Evolutionary conservation across 805 yeast genomes (phyloP).

Genomic region (Aciculoconidium aculeatum): DNA sequence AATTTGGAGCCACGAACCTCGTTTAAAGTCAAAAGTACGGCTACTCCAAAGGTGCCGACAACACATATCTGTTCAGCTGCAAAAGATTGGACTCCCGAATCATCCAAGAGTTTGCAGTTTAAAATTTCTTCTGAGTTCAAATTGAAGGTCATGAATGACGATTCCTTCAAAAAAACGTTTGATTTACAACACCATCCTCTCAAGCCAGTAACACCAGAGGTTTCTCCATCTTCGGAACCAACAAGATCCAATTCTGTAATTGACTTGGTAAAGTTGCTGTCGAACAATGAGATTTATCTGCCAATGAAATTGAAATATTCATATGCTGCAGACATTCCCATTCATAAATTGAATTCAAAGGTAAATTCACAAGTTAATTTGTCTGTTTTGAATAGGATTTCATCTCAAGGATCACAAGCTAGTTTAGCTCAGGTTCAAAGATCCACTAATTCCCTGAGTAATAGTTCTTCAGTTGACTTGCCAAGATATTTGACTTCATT

Average conservation of each 20-base stretch:
- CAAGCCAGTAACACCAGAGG: constrained; percentile 35
- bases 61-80: constrained; percentile 37
- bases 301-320: constrained; percentile 37
- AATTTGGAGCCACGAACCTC: constrained; percentile 12
- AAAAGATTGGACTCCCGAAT: constrained; percentile 32
- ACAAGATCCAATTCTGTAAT: constrained; percentile 36
- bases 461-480: constrained; percentile 21
- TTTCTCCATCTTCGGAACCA: constrained; percentile 38
- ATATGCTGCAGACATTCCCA: constrained; percentile 33
- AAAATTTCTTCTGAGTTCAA: constrained; percentile 28
- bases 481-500: constrained; percentile 11
- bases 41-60: constrained; percentile 7
- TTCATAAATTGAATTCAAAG: constrained; percentile 31
- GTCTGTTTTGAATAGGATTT: constrained; percentile 8
- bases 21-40: constrained; percentile 6
- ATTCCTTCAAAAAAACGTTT: constrained; percentile 28
- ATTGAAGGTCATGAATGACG: constrained; percentile 32
- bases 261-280: constrained; percentile 29
- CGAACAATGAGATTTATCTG: constrained; percentile 30
- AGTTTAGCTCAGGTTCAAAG: constrained; percentile 5
- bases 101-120: constrained; percentile 15
- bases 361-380: constrained; percentile 36
- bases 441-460: constrained; percentile 14
- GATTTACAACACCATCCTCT: constrained; percentile 26
- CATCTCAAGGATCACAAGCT: not conserved